phyloP scores from a whole-genome alignment of 768 basidiomycete species.

The Clavaria fumosa region DNA sequence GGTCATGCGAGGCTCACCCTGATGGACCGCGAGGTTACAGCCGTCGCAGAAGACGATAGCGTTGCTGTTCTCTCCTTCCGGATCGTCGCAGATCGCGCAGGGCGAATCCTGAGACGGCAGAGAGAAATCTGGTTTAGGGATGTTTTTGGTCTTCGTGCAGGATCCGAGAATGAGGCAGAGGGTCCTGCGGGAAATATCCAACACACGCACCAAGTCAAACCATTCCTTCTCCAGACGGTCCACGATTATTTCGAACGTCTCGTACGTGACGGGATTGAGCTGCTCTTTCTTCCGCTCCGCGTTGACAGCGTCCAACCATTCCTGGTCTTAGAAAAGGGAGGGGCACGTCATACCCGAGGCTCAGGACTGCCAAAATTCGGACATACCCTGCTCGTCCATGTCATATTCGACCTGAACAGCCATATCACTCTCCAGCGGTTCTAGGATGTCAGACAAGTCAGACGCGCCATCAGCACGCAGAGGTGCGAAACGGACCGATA shows the following conservation, averaged over 20 bases:
- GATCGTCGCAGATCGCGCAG: conserved; percentile 95
- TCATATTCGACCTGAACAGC: conserved; percentile 95
- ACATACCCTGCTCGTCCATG: conserved; percentile 94
- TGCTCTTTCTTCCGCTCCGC: conserved; percentile 65
- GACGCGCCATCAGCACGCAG: conserved; percentile 5
- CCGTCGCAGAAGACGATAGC: conserved; percentile 99
- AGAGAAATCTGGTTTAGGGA: conserved; percentile 77
- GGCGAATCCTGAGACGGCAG: conserved; percentile 92
- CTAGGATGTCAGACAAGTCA: conserved; percentile 23
- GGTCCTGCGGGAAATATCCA: too few relatives aligned
- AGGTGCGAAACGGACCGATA: conserved; percentile 41
- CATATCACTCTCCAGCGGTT: conserved; percentile 86
- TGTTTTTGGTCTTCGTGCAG: conserved; percentile 62
- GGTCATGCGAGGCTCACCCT: conserved; percentile 39
- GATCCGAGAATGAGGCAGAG: conserved; percentile 3
- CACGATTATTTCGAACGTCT: conserved; percentile 92
- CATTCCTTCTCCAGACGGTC: conserved; percentile 98
- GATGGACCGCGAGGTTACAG: conserved; percentile 98
- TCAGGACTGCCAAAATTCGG: neutral
- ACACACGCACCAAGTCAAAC: conserved; percentile 70
- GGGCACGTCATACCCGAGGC: neutral
- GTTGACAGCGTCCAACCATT: conserved; percentile 86
- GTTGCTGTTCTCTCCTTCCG: conserved; percentile 96
- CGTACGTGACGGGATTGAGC: conserved; percentile 56
- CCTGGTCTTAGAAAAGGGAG: conserved; percentile 56